Evolutionary conservation across 208 protist species (phyloP).

Genomic region (Trypanosoma cruzi): DNA sequence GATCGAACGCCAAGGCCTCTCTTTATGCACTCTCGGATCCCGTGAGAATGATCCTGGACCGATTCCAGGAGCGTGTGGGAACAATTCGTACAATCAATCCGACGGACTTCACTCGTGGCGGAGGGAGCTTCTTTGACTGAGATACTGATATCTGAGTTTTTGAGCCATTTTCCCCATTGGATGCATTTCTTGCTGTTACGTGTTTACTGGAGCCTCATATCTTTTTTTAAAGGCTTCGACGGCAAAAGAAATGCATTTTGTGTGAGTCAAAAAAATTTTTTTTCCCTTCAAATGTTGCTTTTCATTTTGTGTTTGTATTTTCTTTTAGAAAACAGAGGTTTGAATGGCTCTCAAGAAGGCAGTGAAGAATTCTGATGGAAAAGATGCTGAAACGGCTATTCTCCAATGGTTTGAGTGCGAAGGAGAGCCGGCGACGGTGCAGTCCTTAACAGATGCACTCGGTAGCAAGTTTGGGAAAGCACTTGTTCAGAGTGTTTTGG

Average conservation of each 20-base stretch:
- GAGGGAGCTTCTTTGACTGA: constrained; percentile 64
- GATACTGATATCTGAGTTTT: neutral
- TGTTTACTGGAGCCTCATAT: neutral
- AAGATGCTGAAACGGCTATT: constrained; percentile 53
- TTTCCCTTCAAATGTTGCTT: neutral
- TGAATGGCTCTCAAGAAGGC: constrained; percentile 29
- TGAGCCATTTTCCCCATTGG: neutral
- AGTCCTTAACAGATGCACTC: constrained; percentile 83
- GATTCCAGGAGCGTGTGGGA: constrained; percentile 44
- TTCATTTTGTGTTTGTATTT: constrained; percentile 6
- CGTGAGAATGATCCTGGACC: constrained; percentile 56
- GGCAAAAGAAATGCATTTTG: too few relatives aligned
- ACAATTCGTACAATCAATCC: constrained; percentile 79
- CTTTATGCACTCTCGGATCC: constrained; percentile 65
- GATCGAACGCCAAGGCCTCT: constrained; percentile 81
- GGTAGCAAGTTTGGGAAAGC: constrained; percentile 82
- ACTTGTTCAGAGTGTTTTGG: constrained; percentile 69
- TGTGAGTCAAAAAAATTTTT: too few relatives aligned
- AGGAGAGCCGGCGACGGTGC: constrained; percentile 79
- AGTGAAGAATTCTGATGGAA: constrained; percentile 45
- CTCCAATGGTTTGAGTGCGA: constrained; percentile 85
- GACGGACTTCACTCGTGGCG: constrained; percentile 46
- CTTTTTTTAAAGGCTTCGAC: too few relatives aligned
- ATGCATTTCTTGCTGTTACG: neutral
- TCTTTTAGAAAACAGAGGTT: neutral